Base-by-base conservation (phyloP, 805 yeast species). In the Ogataea paraovalis region DNA sequence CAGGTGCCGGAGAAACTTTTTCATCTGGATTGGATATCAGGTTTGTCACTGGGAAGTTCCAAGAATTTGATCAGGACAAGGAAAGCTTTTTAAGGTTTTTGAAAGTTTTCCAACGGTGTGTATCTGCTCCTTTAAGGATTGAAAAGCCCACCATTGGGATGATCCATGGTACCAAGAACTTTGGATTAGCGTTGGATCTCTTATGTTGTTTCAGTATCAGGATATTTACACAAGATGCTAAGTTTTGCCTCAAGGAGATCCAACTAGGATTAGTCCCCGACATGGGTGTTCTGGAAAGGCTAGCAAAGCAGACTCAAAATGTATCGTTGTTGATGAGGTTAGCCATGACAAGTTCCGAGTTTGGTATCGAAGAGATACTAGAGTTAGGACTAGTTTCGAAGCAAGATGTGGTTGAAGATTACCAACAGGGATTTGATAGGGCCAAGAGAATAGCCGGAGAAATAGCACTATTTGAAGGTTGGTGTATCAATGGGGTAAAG, bases 251-350 rank as follows among this genome's bases (percentile, higher is more conserved):
- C 47, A 77, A 84, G 47, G 95, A 86, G 65, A 80, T 85, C 50
- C 78, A 80, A 51, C 72, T 86, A 45, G 94, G 92, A 2, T 72
- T 87, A 60, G 76, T 87, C 34, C 90, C 94, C 1, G 94, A 87
- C 61, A 83, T 86, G 58, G 95, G 95, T 4, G 74, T 87, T 1
- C 69, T 86, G 48, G 91, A 86, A 65, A 72, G 92, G 59, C 58
- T 85, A 48, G 83, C 87, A 4, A 58, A 60, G 18, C 47, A 82
- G 1, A 74, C 75, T 18, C 74, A 74, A 39, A 83, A 83, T 60
- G 65, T 70, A 14, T 80, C 87, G 4, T 71, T 78, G 67, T 65
- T 83, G 50, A 75, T 74, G 60, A 85, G 83, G 54, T 65, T 79
- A 42, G 80, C 85, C 4, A 72, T 80, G 52, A 81, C 89, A 0